Percentiles rank a stretch among this genome's conserved stretches.
phyloP scores from a whole-genome alignment of 2,329 filamentous ascomycete genomes.

The Aureobasidium sp. region DNA sequence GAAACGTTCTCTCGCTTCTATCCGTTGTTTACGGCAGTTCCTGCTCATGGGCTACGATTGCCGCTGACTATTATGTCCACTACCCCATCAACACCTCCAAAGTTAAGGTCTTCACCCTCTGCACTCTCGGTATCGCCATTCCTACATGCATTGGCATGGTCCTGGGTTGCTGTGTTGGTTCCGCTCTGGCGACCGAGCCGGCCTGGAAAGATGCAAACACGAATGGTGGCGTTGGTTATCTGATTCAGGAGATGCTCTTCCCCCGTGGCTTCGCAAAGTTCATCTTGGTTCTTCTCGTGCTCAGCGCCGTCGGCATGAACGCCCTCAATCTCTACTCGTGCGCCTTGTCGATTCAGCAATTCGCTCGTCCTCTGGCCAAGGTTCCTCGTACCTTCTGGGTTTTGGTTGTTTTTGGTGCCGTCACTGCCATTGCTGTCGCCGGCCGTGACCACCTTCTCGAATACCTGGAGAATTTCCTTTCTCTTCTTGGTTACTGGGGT shows the following conservation, averaged over 20 bases:
- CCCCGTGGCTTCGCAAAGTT: conserved; percentile 44
- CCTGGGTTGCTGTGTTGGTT: conserved; percentile 16
- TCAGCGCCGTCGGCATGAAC: conserved; percentile 33
- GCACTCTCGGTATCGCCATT: conserved; percentile 36
- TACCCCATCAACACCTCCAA: conserved; percentile 35
- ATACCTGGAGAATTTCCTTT: conserved; percentile 41
- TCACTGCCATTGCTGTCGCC: conserved; percentile 38
- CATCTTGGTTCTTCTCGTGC: conserved; percentile 35
- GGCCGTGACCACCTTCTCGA: conserved; percentile 37
- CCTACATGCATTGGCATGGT: conserved; percentile 40
- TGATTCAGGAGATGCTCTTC: conserved; percentile 41
- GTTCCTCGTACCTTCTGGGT: conserved; percentile 47
- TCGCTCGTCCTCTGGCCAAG: conserved; percentile 43
- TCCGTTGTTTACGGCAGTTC: conserved; percentile 35
- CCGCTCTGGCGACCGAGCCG: background rate
- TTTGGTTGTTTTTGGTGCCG: conserved; percentile 37
- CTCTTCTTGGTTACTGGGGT: conserved; percentile 42
- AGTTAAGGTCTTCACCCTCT: conserved; percentile 37
- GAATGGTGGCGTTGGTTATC: conserved; percentile 41
- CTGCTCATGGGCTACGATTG: conserved; percentile 36
- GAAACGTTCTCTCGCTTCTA: conserved; percentile 26
- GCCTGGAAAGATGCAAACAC: conserved; percentile 35
- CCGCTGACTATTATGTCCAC: conserved; percentile 39
- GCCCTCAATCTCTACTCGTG: conserved; percentile 38
- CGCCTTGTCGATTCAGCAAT: conserved; percentile 41